phyloP scores from a whole-genome alignment of 2,329 filamentous ascomycete species.

The Drechmeria coniospora region DNA sequence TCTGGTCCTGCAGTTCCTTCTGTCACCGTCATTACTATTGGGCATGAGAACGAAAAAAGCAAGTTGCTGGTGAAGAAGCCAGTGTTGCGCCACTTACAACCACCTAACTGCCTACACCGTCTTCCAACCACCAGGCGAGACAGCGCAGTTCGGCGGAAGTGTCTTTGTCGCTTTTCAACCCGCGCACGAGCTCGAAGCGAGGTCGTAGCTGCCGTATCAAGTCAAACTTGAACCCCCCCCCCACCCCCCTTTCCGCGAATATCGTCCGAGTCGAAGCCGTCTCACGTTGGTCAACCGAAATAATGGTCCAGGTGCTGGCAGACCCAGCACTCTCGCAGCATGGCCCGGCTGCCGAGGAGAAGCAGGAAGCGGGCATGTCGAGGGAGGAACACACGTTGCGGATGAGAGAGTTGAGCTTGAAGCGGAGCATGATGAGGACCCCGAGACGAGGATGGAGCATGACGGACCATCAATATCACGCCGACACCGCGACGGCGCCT shows the following conservation, averaged over 20 bases:
- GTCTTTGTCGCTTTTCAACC: no score
- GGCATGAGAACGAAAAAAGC: no score
- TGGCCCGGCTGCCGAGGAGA: constrained; percentile 10
- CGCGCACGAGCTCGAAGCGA: no score
- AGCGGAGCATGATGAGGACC: constrained; percentile 19
- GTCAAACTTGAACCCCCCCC: neutral
- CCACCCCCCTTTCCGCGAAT: neutral
- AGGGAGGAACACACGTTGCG: constrained; percentile 26
- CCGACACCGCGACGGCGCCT: constrained; percentile 12
- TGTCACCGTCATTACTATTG: no score
- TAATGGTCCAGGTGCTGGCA: constrained; percentile 18
- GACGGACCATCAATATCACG: constrained; percentile 28
- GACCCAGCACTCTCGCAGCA: constrained; percentile 13
- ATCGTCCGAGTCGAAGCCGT: neutral
- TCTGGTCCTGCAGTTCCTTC: no score
- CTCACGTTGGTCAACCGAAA: constrained; percentile 1
- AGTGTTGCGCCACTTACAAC: no score
- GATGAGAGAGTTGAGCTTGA: constrained; percentile 21
- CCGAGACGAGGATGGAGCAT: constrained; percentile 32
- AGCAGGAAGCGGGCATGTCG: constrained; percentile 13
- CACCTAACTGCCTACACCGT: no score
- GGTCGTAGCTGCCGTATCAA: no score
- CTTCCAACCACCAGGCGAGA: no score
- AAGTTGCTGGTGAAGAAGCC: no score
- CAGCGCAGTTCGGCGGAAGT: no score